Base-by-base conservation (phyloP, 2,329 filamentous ascomycete species). In the Teratosphaeria gauchensis region DNA sequence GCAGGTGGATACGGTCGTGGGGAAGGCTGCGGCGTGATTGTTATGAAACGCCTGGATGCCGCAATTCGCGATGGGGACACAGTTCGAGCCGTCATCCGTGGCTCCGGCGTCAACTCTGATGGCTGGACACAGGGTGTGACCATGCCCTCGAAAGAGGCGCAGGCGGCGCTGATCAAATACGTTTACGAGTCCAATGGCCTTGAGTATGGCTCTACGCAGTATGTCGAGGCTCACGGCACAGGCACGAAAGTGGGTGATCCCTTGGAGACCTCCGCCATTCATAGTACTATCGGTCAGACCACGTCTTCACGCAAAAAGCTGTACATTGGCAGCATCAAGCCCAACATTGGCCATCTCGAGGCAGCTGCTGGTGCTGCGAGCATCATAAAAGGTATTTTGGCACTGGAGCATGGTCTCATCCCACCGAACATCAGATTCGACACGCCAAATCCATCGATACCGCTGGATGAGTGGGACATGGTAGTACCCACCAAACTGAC, bases 81-180 rank as follows among this genome's bases (percentile, higher is more conserved):
- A 1, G 57, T 61, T 24, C 71, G 76, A 30, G 71, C 71, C 33
- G 62, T 74, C 6, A 67, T 75, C 8, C 65, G 68, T 0, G 71
- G 65, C 21, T 71, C 70, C 0, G 69, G 64, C 1, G 53, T 68
- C 1, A 74, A 74, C 35, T 65, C 68, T 21, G 74, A 77, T 51
- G 76, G 76, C 1, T 59, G 46, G 8, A 76, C 73, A 0, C 57
- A 62, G 1, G 74, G 75, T 3, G 72, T 78, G 4, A 75, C 74
- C 1, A 59, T 72, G 59, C 75, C 75, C 16, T 1, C 67, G 73
- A 0, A 76, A 78, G 60, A 65, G 57, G 1, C 59, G 59, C 48
- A 51, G 48, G 11, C 9, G n/a, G 48, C 11, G 9, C 24, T 51
- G 3, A 51, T 51, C 11, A 11, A 19, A 11, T 12, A 51, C 9